Base-by-base conservation (phyloP, 2,329 filamentous ascomycete species). In the Epichloe baconii region DNA sequence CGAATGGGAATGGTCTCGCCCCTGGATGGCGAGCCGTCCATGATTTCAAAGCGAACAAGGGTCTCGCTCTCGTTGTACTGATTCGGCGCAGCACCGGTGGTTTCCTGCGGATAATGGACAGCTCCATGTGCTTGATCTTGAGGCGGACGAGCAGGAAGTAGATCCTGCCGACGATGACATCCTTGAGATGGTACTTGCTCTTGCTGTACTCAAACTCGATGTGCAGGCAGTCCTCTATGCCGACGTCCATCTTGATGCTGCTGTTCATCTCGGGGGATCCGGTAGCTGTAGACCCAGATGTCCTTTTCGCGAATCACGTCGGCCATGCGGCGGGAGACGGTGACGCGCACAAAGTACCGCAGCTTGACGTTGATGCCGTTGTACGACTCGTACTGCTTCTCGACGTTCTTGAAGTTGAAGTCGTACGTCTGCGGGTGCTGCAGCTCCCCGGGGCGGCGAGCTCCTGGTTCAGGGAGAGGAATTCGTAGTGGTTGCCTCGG, bases 51-150 rank as follows among this genome's bases (percentile, higher is more conserved):
- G 57, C 94, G 82, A 52, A 98, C 93, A 60, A 98, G 72, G 3
- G 93, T 98, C 72, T 98, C 93, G 70, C 90, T 97, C 74, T 98
- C 94, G 66, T 98, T 98, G 72, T 98, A 98, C 70, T 98, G 94
- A 67, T 98, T 98, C 6, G 93, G 93, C 21, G 93, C 88, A 5
- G 89, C 88, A 51, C 94, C 93, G 1, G 93, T 98, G 2, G 93
- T 98, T 72, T 98, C 93, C 94, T 78, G 58, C 94, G 80, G 67
- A 98, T 98, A 62, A 98, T 98, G 58, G 88, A 95, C 56, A 98
- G 73, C 73, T 98, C 93, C 93, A 98, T 98, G 70, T 98, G 93
- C 72, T 97, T 96, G 69, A 98, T 98, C 82, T 98, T 98, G 67
- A 98, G 76, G 62, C 93, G 83, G 55, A 98, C 93, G 47, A 98